A percentile compares a stretch with the other conserved stretches of the same genome.
These are phyloP conservation scores for Cokeromyces recurvatus DNA, from an alignment of 371 early-diverging fungal genomes.

Conservation along the genomic window DNA sequence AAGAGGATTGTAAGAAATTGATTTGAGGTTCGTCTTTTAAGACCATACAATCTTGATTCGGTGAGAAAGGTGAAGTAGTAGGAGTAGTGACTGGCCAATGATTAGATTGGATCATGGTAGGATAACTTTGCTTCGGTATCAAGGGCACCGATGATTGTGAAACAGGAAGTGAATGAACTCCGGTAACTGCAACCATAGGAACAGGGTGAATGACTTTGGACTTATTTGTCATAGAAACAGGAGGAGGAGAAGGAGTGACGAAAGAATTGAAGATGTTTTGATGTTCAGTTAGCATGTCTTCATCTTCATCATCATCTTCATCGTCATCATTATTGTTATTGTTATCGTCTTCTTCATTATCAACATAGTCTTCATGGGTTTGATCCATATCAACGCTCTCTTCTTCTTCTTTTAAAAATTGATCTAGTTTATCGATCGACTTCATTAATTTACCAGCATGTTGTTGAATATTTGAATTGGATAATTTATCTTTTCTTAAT, in stretches of 20 bases:
- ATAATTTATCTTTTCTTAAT: neutral
- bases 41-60: no score
- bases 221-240: no score
- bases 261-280: no score
- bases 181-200: neutral
- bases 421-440: no score
- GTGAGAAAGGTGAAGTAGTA: neutral
- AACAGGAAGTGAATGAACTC: constrained; percentile 3
- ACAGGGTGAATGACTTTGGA: no score
- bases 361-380: neutral
- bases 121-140: constrained; percentile 9
- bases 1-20: no score
- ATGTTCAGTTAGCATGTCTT: no score
- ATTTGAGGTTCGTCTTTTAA: no score
- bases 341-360: neutral
- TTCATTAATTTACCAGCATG: no score
- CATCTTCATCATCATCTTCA: neutral
- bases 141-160: constrained; percentile 9
- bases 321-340: no score
- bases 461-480: no score
- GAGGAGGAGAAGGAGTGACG: neutral
- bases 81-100: neutral
- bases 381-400: neutral
- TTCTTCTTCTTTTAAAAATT: no score
- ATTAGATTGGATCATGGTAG: neutral